Conservation (phyloP, 2,329 filamentous ascomycete species). For the Graphium sp. region DNA sequence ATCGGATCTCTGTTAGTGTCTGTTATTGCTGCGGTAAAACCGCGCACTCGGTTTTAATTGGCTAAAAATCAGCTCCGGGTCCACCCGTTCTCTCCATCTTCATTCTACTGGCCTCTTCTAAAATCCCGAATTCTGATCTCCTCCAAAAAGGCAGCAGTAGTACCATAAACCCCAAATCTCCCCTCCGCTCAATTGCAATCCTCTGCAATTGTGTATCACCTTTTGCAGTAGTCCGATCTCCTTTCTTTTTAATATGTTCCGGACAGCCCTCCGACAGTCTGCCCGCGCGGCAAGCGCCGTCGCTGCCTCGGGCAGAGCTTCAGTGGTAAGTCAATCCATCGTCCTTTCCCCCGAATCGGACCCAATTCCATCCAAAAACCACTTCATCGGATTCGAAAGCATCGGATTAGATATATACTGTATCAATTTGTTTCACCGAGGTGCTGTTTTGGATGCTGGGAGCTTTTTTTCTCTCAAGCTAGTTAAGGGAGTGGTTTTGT, state of each 20-base stretch:
- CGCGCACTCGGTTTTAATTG: constrained; percentile 18
- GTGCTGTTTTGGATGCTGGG: too few species aligned
- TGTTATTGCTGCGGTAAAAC: too few species aligned
- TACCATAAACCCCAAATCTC: constrained; percentile 38
- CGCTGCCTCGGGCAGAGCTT: constrained; percentile 81
- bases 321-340: constrained; percentile 65
- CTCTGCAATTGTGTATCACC: constrained; percentile 45
- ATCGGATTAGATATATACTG: too few species aligned
- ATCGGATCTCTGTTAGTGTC: too few species aligned
- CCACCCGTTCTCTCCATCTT: constrained; percentile 23
- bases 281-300: constrained; percentile 87
- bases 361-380: constrained; percentile 27
- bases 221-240: constrained; percentile 14
- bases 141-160: constrained; percentile 27
- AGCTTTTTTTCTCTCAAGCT: constrained; percentile 10
- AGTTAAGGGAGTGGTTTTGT: constrained; percentile 12
- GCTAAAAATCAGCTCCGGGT: constrained; percentile 13
- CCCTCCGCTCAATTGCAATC: constrained; percentile 44
- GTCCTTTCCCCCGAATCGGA: constrained; percentile 16
- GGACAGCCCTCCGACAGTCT: constrained; percentile 94
- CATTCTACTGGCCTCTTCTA: constrained; percentile 16
- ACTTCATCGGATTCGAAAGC: constrained; percentile 18
- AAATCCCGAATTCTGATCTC: constrained; percentile 7
- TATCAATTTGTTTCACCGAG: too few species aligned
- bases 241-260: constrained; percentile 66